A percentile compares a stretch with the other conserved stretches of the same genome.
phyloP scores from a whole-genome alignment of 805 yeast genomes.

The Candida khao-thaluensis region DNA sequence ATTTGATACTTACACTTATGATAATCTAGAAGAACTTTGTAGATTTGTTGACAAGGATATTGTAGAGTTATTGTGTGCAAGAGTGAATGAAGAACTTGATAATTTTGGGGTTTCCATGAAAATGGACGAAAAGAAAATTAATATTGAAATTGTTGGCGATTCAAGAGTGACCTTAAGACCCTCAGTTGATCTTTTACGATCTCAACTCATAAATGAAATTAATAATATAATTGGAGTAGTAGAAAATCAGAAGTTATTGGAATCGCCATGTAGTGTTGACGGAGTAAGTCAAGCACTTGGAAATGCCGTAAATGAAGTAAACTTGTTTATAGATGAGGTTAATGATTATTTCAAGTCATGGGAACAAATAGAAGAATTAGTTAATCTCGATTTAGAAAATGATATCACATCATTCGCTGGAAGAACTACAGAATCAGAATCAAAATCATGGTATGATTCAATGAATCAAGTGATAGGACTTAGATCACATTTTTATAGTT shows the following conservation, averaged over 20 bases:
- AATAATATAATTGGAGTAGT: constrained; percentile 1
- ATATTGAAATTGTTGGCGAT: constrained; percentile 5
- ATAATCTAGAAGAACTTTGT: constrained; percentile 19
- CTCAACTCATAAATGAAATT: constrained; percentile 5
- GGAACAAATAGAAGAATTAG: constrained; percentile 54
- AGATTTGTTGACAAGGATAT: constrained; percentile 26
- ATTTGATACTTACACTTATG: constrained; percentile 10
- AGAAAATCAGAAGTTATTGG: constrained; percentile 8
- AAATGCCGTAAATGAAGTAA: constrained; percentile 23
- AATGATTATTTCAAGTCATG: constrained; percentile 46
- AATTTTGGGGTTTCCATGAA: background rate
- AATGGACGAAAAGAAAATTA: background rate
- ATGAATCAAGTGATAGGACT: constrained; percentile 44
- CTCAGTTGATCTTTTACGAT: constrained; percentile 8
- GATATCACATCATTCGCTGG: constrained; percentile 16
- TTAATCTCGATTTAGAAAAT: constrained; percentile 50
- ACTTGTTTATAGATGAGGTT: constrained; percentile 28
- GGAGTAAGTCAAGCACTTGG: background rate
- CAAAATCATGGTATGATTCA: constrained; percentile 47
- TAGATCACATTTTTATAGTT: constrained; percentile 48
- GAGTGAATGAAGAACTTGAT: constrained; percentile 19
- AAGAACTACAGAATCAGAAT: constrained; percentile 27
- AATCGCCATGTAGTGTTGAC: background rate
- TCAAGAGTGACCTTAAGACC: constrained; percentile 7
- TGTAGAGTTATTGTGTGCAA: constrained; percentile 18